phyloP scores from a whole-genome alignment of 768 basidiomycete genomes.

The Brasilioporus rufonigricans region DNA sequence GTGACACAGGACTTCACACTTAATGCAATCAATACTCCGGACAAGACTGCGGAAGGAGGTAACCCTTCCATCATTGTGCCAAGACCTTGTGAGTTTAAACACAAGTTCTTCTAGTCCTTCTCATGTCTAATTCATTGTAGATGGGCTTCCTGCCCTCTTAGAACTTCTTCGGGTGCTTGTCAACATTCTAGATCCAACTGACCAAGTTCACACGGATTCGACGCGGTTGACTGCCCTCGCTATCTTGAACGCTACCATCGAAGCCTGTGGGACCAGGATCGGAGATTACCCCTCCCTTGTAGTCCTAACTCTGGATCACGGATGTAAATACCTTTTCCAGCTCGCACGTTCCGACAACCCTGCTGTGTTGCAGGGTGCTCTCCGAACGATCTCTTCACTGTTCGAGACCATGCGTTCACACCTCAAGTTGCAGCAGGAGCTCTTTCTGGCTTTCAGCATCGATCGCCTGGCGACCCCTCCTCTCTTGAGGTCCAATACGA shows the following conservation, averaged over 20 bases:
- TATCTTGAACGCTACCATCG: conserved; percentile 84
- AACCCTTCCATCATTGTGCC: conserved; percentile 19
- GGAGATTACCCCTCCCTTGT: conserved; percentile 76
- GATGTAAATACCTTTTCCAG: conserved; percentile 97
- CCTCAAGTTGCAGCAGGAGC: conserved; percentile 92
- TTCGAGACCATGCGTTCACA: conserved; percentile 83
- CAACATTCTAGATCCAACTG: conserved; percentile 92
- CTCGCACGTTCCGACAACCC: conserved; percentile 89
- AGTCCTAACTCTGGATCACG: conserved; percentile 77
- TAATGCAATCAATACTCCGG: neutral
- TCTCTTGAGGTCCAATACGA: conserved; percentile 25
- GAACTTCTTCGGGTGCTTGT: conserved; percentile 93
- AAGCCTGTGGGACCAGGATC: conserved; percentile 75
- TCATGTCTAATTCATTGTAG: conserved; percentile 34
- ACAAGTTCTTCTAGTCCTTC: neutral
- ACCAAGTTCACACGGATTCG: conserved; percentile 94
- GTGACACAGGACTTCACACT: neutral
- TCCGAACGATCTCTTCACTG: conserved; percentile 85
- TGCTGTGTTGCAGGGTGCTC: conserved; percentile 70
- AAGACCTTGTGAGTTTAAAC: conserved; percentile 22
- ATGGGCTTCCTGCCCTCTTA: conserved; percentile 88
- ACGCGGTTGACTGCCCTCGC: conserved; percentile 87
- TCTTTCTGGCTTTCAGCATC: conserved; percentile 91
- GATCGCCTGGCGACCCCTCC: conserved; percentile 76
- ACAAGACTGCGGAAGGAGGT: conserved; percentile 33